Percentiles rank a stretch among this genome's conserved stretches.
phyloP scores from a whole-genome alignment of 495 filamentous ascomycete genomes.

The Penicillium ucsense region DNA sequence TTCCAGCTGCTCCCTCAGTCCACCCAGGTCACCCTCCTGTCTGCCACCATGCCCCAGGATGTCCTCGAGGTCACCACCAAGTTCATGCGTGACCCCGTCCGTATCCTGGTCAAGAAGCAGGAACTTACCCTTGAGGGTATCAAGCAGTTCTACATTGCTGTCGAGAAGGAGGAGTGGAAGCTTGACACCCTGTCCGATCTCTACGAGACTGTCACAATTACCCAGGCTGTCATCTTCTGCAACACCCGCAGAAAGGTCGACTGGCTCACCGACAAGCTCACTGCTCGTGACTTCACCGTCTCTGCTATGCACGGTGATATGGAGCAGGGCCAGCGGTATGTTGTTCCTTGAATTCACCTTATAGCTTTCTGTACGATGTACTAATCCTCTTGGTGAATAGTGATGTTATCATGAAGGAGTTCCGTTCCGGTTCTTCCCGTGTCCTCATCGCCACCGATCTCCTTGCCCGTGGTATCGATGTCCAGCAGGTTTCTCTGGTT shows the following conservation, averaged over 20 bases:
- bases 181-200: constrained; percentile 97
- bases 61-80: constrained; percentile 99
- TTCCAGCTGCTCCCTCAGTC: constrained; percentile 96
- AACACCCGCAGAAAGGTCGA: constrained; percentile 99
- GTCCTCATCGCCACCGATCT: constrained; percentile 97
- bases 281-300: constrained; percentile 95
- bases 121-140: constrained; percentile 98
- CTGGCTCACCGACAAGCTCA: constrained; percentile 99
- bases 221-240: constrained; percentile 99
- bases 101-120: constrained; percentile 98
- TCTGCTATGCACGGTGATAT: constrained; percentile 99
- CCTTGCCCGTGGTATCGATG: constrained; percentile 96
- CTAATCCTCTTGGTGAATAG: constrained; percentile 15
- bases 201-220: constrained; percentile 98
- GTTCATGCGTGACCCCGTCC: constrained; percentile 99
- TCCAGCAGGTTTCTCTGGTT: constrained; percentile 97
- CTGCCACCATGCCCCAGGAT: constrained; percentile 96
- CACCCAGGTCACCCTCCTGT: constrained; percentile 95
- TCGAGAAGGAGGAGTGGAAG: constrained; percentile 99
- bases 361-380: no score
- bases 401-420: constrained; percentile 99
- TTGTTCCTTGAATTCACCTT: neutral
- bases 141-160: constrained; percentile 99
- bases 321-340: constrained; percentile 71
- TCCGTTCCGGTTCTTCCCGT: constrained; percentile 93